Percentiles rank a stretch among this genome's conserved stretches.
phyloP scores from a whole-genome alignment of 2,329 filamentous ascomycete genomes.

The Fusarium setosum region DNA sequence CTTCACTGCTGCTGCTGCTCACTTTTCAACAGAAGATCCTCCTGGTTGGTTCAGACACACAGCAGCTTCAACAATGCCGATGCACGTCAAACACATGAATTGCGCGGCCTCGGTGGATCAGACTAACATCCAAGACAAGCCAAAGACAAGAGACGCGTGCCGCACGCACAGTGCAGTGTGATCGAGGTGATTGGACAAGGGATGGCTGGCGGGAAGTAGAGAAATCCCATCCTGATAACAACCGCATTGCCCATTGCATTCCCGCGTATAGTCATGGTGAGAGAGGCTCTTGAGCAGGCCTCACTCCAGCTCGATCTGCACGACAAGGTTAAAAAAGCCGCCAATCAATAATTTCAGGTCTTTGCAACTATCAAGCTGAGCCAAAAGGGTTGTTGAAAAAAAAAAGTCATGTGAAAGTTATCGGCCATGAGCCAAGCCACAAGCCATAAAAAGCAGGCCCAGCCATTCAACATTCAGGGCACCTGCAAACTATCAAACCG shows the following conservation, averaged over 20 bases:
- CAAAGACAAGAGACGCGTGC: constrained; percentile 8
- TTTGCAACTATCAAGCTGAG: not conserved
- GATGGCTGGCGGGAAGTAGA: not conserved
- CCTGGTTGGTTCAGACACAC: constrained; percentile 22
- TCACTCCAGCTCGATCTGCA: not conserved
- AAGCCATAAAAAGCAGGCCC: not conserved
- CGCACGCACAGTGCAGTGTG: constrained; percentile 28
- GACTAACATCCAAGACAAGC: constrained; percentile 17
- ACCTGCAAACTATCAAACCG: not conserved
- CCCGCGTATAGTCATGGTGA: not conserved
- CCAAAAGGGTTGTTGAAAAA: not conserved
- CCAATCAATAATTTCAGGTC: not conserved
- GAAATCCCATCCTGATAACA: constrained; percentile 2
- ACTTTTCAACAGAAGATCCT: constrained; percentile 2
- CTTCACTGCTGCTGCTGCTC: not conserved
- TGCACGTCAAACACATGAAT: constrained; percentile 35
- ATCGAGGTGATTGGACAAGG: constrained; percentile 3
- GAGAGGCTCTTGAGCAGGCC: not conserved
- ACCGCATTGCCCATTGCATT: not conserved
- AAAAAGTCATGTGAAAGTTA: constrained; percentile 18
- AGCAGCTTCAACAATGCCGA: constrained; percentile 26
- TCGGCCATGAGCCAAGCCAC: not conserved
- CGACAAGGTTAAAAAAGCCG: not conserved
- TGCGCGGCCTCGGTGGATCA: constrained; percentile 32
- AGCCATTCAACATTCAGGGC: not conserved